A percentile compares a stretch with the other conserved stretches of the same genome.
Evolutionary conservation across 495 filamentous ascomycete species (phyloP).

Genomic region (Tuber melanosporum): DNA sequence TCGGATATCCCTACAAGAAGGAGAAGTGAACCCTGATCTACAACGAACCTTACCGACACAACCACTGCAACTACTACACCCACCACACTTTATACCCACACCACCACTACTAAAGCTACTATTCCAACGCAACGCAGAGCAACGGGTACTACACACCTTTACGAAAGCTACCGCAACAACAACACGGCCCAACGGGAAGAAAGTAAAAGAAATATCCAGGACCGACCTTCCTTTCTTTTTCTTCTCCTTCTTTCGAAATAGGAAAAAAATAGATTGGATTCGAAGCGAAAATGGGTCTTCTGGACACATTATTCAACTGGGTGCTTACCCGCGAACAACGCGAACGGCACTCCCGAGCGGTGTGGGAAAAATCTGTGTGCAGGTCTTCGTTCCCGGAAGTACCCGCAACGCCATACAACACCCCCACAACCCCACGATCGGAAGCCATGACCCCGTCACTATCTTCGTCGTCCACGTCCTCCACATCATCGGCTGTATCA

Average conservation of each 20-base stretch:
- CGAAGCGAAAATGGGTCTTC: conserved; percentile 23
- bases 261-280: not conserved
- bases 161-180: not conserved
- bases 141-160: conserved; percentile 1
- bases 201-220: not conserved
- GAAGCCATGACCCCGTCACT: conserved; percentile 38
- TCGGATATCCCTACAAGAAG: conserved; percentile 31
- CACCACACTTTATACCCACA: conserved; percentile 5
- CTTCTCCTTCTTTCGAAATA: not conserved
- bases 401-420: conserved; percentile 23
- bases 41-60: conserved; percentile 14
- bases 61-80: conserved; percentile 7
- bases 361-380: conserved; percentile 36
- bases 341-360: conserved; percentile 34
- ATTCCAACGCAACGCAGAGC: conserved; percentile 11
- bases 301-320: conserved; percentile 37
- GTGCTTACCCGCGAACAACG: conserved; percentile 38
- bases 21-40: conserved; percentile 32
- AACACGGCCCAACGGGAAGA: not conserved
- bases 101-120: conserved; percentile 4
- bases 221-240: not conserved
- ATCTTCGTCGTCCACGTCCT: conserved; percentile 31
- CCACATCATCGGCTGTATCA: conserved; percentile 21
- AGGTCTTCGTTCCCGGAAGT: conserved; percentile 18
- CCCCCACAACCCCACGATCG: conserved; percentile 27